Base-by-base conservation (phyloP, 805 yeast genomes). In the Barnettozyma pratensis region DNA sequence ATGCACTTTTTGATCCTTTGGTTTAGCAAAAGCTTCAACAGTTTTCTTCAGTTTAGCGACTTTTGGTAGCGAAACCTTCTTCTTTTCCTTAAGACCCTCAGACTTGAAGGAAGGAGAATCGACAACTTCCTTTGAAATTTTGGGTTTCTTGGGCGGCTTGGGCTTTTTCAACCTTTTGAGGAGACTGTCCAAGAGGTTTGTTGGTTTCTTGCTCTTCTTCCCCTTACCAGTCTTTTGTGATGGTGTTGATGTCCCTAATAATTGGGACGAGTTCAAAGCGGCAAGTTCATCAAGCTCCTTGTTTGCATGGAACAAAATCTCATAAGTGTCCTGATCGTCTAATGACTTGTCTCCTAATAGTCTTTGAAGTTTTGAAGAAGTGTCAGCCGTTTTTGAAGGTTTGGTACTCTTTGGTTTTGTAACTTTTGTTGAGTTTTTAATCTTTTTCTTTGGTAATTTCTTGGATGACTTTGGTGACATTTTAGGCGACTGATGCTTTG, bases 221-320 rank as follows among this genome's bases (percentile, higher is more conserved):
- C 7, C 38, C 50, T 52, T 34, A 49, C 51, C 45, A 45, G 39
- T 8, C 39, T 54, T 38, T 8, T 5, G 25, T 29, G 30, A 31
- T 28, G 49, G 42, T 9, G 41, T 38, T 7, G 46, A 39, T 3
- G 42, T 46, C 7, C 37, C 42, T 19, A 35, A 28, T 5, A 10
- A 6, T 38, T 42, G 36, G 19, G 37, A 41, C 1, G 28, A 19
- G 5, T 12, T 34, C 11, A 28, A 6, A 11, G 42, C 35, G 2
- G 25, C 35, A 3, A 41, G 37, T 12, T 29, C 35, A 19, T 41
- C 46, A 41, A 59, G 38, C 2, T 46, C 49, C 12, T 47, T 35
- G 26, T 51, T 61, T 3, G 64, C 62, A 11, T 46, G 41, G 26
- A 43, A 49, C 46, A 61, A 50, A n/a, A 61, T 61, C 39, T 55